Conservation (phyloP, 305 asterid genomes). For the Solanum chacoense region DNA sequence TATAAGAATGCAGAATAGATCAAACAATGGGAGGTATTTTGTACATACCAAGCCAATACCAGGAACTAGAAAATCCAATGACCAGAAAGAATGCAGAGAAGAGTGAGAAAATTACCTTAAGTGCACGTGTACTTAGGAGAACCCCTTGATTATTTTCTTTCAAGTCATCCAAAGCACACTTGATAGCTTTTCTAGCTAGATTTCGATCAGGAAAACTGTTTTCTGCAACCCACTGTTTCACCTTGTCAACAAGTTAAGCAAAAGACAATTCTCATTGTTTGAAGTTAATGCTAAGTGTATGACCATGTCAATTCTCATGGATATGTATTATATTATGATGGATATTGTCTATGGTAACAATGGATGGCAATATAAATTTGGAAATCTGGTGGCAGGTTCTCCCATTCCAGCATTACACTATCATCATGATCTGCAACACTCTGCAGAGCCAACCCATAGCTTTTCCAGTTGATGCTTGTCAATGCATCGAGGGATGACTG, state of each 20-base stretch:
- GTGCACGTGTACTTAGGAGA: slow-evolving; percentile 69
- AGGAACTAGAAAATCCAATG: background rate
- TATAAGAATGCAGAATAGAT: background rate
- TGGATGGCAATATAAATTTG: slow-evolving; percentile 68
- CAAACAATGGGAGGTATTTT: background rate
- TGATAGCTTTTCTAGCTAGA: slow-evolving; percentile 61
- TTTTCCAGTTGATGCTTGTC: slow-evolving; percentile 68
- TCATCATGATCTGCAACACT: slow-evolving; percentile 47
- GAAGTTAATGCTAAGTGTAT: background rate
- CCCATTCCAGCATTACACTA: slow-evolving; percentile 62
- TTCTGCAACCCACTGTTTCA: slow-evolving; percentile 17
- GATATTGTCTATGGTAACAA: slow-evolving; percentile 55
- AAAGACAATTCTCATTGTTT: background rate
- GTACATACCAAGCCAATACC: background rate
- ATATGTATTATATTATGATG: slow-evolving; percentile 6
- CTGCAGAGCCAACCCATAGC: slow-evolving; percentile 53
- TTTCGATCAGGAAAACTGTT: slow-evolving; percentile 24
- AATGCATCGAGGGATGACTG: slow-evolving; percentile 57
- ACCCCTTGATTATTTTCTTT: slow-evolving; percentile 60
- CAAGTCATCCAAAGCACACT: slow-evolving; percentile 59
- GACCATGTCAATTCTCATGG: background rate
- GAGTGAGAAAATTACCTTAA: slow-evolving; percentile 35
- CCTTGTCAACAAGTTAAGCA: slow-evolving; percentile 47
- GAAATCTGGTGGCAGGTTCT: slow-evolving; percentile 47
- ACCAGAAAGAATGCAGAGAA: background rate